phyloP scores from a whole-genome alignment of 305 asterid species.

The Salvia sclarea region DNA sequence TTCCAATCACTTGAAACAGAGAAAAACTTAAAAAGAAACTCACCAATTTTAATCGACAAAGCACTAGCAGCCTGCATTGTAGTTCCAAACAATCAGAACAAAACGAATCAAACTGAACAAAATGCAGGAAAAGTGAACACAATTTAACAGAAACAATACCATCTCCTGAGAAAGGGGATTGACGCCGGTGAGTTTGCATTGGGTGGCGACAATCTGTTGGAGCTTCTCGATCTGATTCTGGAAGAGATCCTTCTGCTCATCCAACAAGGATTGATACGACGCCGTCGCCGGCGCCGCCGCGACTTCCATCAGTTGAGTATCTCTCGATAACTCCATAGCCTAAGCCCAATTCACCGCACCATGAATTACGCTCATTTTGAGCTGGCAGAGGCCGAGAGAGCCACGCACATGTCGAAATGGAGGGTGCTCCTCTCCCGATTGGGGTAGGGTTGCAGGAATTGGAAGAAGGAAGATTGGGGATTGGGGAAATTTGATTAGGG shows the following conservation, averaged over 20 bases:
- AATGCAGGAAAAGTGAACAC: conserved; percentile 3
- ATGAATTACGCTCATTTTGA: conserved; percentile 29
- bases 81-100: conserved; percentile 24
- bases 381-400: background rate
- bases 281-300: conserved; percentile 45
- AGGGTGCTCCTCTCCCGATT: background rate
- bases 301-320: conserved; percentile 49
- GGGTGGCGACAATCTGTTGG: conserved; percentile 63
- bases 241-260: conserved; percentile 64
- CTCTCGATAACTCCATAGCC: conserved; percentile 40
- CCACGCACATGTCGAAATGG: background rate
- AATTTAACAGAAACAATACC: conserved; percentile 44
- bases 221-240: conserved; percentile 74
- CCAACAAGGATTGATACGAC: conserved; percentile 58
- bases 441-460: background rate
- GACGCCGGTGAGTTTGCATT: conserved; percentile 91
- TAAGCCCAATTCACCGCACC: conserved; percentile 25
- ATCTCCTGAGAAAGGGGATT: conserved; percentile 98
- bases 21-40: conserved; percentile 28
- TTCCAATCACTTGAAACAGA: background rate
- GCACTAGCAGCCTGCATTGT: conserved; percentile 97
- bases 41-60: conserved; percentile 89
- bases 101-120: conserved; percentile 13
- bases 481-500: conserved; percentile 26
- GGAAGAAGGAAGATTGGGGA: background rate